Evolutionary conservation across 202 grass and related monocot genomes (phyloP).

Genomic region (Cymbopogon flexuosus): DNA sequence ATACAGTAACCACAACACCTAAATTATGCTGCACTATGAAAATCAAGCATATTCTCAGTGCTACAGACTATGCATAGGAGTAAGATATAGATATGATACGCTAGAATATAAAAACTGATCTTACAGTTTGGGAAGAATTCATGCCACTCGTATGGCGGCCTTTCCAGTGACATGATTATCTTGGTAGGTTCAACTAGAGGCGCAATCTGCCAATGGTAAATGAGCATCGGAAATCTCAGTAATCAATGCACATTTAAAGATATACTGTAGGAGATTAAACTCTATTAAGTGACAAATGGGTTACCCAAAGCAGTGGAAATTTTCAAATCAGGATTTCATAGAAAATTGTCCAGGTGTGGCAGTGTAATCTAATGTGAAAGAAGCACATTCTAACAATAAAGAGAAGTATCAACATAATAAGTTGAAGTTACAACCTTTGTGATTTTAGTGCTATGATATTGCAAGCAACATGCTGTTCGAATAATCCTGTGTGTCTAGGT

Average conservation of each 20-base stretch:
- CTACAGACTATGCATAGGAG: constrained; percentile 11
- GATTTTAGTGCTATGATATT: neutral
- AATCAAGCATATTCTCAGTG: constrained; percentile 28
- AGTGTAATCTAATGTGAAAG: neutral
- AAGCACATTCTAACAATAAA: neutral
- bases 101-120: constrained; percentile 23
- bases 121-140: constrained; percentile 96
- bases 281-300: neutral
- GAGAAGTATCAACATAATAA: neutral
- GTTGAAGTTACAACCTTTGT: neutral
- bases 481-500: neutral
- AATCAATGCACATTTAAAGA: neutral
- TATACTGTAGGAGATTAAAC: neutral
- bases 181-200: constrained; percentile 82
- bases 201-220: constrained; percentile 60
- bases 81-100: neutral
- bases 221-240: neutral
- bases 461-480: neutral
- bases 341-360: neutral
- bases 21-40: constrained; percentile 90
- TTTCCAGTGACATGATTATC: constrained; percentile 70
- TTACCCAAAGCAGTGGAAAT: neutral
- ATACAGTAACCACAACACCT: constrained; percentile 82
- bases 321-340: neutral
- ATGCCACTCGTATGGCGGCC: constrained; percentile 69